These are phyloP conservation scores for Trifolium subterraneum DNA, from an alignment of 306 rosid genomes.

Conservation along the genomic window DNA sequence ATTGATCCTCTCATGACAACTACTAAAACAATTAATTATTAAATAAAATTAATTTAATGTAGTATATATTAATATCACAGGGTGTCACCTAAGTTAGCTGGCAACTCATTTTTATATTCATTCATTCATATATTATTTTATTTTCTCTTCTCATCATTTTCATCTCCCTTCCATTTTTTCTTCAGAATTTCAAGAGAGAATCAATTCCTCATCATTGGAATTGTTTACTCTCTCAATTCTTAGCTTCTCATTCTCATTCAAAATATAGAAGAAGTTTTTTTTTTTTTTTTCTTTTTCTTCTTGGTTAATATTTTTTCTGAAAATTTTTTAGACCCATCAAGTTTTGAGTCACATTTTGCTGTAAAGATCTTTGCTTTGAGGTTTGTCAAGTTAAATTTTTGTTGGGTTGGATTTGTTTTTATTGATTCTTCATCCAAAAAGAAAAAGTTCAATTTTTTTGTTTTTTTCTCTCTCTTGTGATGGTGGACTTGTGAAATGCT, in stretches of 20 bases:
- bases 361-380: conserved; percentile 60
- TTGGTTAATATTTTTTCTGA: background rate
- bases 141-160: conserved; percentile 37
- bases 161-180: conserved; percentile 55
- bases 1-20: conserved; percentile 45
- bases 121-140: background rate
- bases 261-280: background rate
- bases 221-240: conserved; percentile 42
- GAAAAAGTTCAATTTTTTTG: conserved; percentile 16
- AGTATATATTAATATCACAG: conserved; percentile 59
- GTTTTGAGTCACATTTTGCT: conserved; percentile 46
- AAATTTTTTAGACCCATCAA: conserved; percentile 22
- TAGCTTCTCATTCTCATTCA: conserved; percentile 42
- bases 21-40: conserved; percentile 38
- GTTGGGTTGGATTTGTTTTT: conserved; percentile 48
- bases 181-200: conserved; percentile 45
- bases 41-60: conserved; percentile 36
- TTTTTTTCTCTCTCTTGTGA: conserved; percentile 22
- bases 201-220: conserved; percentile 43
- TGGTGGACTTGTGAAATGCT: conserved; percentile 54
- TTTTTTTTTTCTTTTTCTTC: background rate
- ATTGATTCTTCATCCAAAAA: conserved; percentile 37
- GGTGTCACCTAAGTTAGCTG: conserved; percentile 70
- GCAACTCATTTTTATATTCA: conserved; percentile 71
- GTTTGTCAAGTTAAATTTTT: conserved; percentile 30